Evolutionary conservation across 257 asterid species (phyloP), one percentile per base, ranked within the genome.

Genomic region (Lavandula angustifolia): DNA sequence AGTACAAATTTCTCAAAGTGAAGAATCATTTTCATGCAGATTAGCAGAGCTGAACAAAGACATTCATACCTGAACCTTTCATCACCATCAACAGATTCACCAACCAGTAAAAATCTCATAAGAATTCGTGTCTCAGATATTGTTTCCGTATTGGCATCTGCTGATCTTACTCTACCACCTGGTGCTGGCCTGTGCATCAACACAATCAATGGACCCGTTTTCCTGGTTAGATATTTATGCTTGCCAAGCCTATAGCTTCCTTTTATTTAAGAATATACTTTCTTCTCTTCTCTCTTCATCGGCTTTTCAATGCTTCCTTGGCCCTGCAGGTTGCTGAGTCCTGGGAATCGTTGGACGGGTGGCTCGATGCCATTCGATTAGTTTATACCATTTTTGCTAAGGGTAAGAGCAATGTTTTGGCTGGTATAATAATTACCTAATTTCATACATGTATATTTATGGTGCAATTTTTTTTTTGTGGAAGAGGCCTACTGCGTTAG

Each of bases 341-440:
- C n/a, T 90, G 99, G 99, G 97, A 94, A 70, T 77, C 86, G 61
- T 75, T 94, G 81, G 99, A 94, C 12, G 94, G 95, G 67, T 94
- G 99, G 99, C 89, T 94, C 51, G 99, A 94, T 78, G 97, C 99
- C 4, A 86, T 94, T 66, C 87, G 97, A 46, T 72, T 94, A 76
- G 96, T 88, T 71, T 94, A 87, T 84, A 90, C 99, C 60, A 94
- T 94, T 59, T 88, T 62, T 75, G 96, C 97, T 7, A 83, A 97
- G 75, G 88, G 91, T 32, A 94, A 90, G 89, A 86, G 86, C 73
- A 97, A 94, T 66, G 97, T 94, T 78, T 77, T 94, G 82, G 99
- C 97, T n/a, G 94, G 95, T 68, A 82, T 94, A 59, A 90, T 90
- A 67, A 83, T 87, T 65, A 73, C 89, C 57, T 94, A 69, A 79